These are phyloP conservation scores for Pseudoturritis turrita DNA, from an alignment of 345 rosid genomes.

Conservation along the genomic window DNA sequence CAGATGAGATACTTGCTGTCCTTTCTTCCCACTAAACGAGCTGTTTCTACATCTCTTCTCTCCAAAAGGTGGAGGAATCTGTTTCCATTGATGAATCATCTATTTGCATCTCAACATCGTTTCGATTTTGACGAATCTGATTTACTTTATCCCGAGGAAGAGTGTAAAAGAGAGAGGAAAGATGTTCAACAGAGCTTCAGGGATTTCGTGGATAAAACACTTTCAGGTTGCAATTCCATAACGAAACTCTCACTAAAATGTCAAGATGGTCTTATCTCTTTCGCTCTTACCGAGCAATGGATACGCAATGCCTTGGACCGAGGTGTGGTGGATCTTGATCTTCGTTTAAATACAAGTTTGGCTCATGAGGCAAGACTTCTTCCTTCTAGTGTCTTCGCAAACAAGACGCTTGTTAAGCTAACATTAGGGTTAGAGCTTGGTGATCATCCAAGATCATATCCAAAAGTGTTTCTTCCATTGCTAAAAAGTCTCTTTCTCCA, in stretches of 20 bases:
- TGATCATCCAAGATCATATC: too few species aligned
- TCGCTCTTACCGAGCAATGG: background rate
- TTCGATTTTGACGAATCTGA: background rate
- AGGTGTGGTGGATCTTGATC: slow-evolving; percentile 1
- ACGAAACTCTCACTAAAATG: background rate
- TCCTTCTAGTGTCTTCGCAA: background rate
- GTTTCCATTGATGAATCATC: background rate
- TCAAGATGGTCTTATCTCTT: background rate
- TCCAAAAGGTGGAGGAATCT: background rate
- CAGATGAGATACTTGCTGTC: background rate
- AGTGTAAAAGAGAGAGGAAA: background rate
- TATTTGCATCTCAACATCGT: background rate
- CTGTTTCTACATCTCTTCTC: background rate
- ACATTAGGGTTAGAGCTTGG: background rate
- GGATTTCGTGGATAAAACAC: background rate
- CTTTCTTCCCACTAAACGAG: background rate
- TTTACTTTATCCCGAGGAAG: background rate
- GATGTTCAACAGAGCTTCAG: background rate
- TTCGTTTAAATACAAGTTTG: background rate
- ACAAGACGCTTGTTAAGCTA: background rate
- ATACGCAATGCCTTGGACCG: background rate
- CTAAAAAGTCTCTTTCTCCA: slow-evolving; percentile 1
- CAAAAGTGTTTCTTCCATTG: background rate
- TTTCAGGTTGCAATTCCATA: background rate
- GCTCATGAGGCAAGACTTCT: background rate